These are phyloP conservation scores for Hevea brasiliensis DNA, from an alignment of 345 rosid species.

Conservation along the genomic window DNA sequence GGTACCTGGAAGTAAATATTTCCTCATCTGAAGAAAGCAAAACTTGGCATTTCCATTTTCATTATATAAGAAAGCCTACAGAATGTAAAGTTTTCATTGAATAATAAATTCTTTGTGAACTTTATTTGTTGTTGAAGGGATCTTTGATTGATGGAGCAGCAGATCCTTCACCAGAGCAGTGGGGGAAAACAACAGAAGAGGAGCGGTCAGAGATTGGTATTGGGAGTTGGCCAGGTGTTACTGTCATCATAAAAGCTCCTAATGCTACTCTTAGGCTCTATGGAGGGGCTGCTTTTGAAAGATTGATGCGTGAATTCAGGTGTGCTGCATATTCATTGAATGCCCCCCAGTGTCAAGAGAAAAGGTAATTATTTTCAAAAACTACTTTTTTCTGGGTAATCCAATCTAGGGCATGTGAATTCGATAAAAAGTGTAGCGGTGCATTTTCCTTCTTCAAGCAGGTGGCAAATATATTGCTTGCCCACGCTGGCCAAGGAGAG, in stretches of 20 bases:
- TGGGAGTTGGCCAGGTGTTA: constrained; percentile 96
- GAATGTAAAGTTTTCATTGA: constrained; percentile 1
- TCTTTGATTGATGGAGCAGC: constrained; percentile 96
- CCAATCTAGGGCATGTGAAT: constrained; percentile 3
- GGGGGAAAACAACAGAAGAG: constrained; percentile 91
- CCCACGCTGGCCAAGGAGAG: constrained; percentile 91
- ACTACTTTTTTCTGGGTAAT: not conserved
- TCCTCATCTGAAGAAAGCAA: not conserved
- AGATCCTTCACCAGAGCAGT: constrained; percentile 94
- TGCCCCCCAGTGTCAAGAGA: constrained; percentile 94
- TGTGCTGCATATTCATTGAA: constrained; percentile 92
- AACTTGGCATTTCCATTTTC: no score
- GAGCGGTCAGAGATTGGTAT: constrained; percentile 84
- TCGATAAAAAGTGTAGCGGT: constrained; percentile 8
- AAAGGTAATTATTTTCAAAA: constrained; percentile 51
- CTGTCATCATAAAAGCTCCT: constrained; percentile 69
- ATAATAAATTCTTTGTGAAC: constrained; percentile 15
- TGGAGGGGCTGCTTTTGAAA: constrained; percentile 99
- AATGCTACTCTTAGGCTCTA: constrained; percentile 87
- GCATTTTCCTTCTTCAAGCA: constrained; percentile 26
- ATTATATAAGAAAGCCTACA: not conserved
- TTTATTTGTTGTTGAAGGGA: constrained; percentile 48
- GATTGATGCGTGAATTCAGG: constrained; percentile 88
- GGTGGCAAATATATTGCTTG: constrained; percentile 94
- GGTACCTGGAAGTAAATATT: not conserved